These are phyloP conservation scores for Xylariaceae sp. DNA, from an alignment of 2,329 filamentous ascomycete genomes.

Conservation along the genomic window DNA sequence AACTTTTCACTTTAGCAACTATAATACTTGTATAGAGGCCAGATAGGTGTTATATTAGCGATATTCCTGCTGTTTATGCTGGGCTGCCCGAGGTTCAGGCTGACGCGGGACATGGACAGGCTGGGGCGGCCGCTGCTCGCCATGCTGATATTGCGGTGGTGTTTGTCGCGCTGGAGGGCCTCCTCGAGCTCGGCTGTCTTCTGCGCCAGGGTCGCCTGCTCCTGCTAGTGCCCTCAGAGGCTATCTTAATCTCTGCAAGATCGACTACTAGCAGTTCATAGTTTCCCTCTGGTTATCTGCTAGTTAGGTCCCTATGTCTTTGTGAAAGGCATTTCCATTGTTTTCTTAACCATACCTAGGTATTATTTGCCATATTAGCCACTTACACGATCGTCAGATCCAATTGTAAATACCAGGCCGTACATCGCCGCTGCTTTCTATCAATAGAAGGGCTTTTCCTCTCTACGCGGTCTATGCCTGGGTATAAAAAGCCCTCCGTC, in stretches of 20 bases:
- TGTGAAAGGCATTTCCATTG: background rate
- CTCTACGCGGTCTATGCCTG: background rate
- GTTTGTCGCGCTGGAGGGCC: constrained; percentile 35
- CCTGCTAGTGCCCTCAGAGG: constrained; percentile 49
- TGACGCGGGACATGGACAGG: constrained; percentile 31
- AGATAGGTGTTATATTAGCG: constrained; percentile 1
- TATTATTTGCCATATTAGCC: no score
- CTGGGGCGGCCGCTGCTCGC: constrained; percentile 36
- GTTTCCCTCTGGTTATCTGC: constrained; percentile 4
- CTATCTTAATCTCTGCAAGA: constrained; percentile 3
- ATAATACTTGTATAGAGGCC: background rate
- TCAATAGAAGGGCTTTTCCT: background rate
- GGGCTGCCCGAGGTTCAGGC: constrained; percentile 27
- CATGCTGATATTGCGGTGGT: constrained; percentile 36
- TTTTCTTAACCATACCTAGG: no score
- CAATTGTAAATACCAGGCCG: no score
- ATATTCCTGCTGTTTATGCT: constrained; percentile 19
- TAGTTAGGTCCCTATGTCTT: background rate
- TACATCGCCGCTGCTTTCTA: background rate
- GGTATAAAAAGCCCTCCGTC: background rate
- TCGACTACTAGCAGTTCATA: background rate
- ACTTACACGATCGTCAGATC: no score
- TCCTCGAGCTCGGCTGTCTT: constrained; percentile 37
- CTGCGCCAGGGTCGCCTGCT: constrained; percentile 48
- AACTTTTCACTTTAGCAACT: background rate